Base-by-base conservation (phyloP, 2,329 filamentous ascomycete species). In the Cladobotryum mycophilum region DNA sequence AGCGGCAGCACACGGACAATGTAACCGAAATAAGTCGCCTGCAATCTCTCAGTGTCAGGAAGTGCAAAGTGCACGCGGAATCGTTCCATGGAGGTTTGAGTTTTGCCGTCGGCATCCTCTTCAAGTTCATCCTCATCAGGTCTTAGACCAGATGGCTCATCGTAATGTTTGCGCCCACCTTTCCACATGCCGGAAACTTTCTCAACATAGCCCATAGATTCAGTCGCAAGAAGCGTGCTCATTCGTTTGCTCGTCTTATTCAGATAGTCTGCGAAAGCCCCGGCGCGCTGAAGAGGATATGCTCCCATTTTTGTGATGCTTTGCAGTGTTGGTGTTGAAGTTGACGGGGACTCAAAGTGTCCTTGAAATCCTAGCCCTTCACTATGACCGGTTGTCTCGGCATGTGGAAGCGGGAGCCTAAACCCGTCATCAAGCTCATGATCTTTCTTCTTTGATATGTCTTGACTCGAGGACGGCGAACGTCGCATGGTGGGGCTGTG, bases 141-240 rank as follows among this genome's bases (percentile, higher is more conserved):
- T 30, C 70, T 72, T 40, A 78, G 68, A 18, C 71, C 76, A 41
- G 71, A 66, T 2, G 76, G 75, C 41, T 81, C 86, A 45, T 86
- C 84, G 61, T 97, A 99, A 67, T 97, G 92, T 61, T 86, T 90
- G 60, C 86, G 85, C 12, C 89, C 89, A 34, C 93, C 93, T 58
- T 90, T 88, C 83, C 93, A 93, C 88, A 97, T 97, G 36, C 90
- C 92, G 0, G 92, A 95, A 0, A 97, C 91, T 67, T 96, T 97
- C 63, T 95, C 91, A 33, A 96, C 86, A 64, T 97, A 97, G 2
- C 89, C 90, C 84, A 96, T 95, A 0, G 92, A 95, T 66, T 96
- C 91, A 0, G 86, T 89, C 6, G 92, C 88, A 42, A 97, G 71
- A 8, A 95, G 71, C 25, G 76, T 88, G 53, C 88, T 89, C 83